Percentiles rank a stretch among this genome's conserved stretches.
phyloP scores from a whole-genome alignment of 2,329 filamentous ascomycete species.

The Diaporthe citri region DNA sequence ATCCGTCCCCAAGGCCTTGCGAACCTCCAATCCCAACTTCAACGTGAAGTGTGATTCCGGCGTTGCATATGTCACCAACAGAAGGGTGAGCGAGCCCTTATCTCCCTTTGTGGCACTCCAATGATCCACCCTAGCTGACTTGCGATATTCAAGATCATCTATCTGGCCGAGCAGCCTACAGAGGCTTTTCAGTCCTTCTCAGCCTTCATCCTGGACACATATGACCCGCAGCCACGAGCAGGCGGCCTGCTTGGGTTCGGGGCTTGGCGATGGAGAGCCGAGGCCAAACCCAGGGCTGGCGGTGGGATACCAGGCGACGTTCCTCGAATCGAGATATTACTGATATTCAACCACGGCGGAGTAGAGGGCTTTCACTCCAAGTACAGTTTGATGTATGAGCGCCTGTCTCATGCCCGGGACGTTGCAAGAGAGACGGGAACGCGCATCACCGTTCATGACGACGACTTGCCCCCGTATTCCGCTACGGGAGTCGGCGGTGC shows the following conservation, averaged over 20 bases:
- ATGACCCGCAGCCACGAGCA: conserved; percentile 87
- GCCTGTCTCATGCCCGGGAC: conserved; percentile 84
- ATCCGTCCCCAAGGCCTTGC: conserved; percentile 76
- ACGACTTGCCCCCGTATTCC: conserved; percentile 88
- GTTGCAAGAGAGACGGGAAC: conserved; percentile 77
- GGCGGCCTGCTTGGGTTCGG: conserved; percentile 80
- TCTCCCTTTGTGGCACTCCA: conserved; percentile 25
- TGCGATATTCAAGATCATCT: conserved; percentile 75
- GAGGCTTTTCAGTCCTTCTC: conserved; percentile 87
- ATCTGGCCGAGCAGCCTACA: conserved; percentile 80
- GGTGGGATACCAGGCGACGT: conserved; percentile 84
- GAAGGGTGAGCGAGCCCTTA: conserved; percentile 75
- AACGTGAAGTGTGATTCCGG: conserved; percentile 81
- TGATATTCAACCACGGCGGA: conserved; percentile 96
- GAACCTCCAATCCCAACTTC: conserved; percentile 70
- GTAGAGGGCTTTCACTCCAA: conserved; percentile 89
- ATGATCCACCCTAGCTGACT: neutral
- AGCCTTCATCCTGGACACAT: conserved; percentile 86
- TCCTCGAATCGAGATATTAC: conserved; percentile 81
- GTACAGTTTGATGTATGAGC: conserved; percentile 87
- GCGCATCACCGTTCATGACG: conserved; percentile 70
- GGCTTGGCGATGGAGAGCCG: conserved; percentile 88
- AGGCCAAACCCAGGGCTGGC: conserved; percentile 83
- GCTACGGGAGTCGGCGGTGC: conserved; percentile 45
- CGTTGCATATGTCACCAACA: conserved; percentile 84